Percentiles rank a stretch among this genome's conserved stretches.
Conservation (phyloP, 1,284 basidiomycete genomes). For the Apiotrichum montevideense region DNA sequence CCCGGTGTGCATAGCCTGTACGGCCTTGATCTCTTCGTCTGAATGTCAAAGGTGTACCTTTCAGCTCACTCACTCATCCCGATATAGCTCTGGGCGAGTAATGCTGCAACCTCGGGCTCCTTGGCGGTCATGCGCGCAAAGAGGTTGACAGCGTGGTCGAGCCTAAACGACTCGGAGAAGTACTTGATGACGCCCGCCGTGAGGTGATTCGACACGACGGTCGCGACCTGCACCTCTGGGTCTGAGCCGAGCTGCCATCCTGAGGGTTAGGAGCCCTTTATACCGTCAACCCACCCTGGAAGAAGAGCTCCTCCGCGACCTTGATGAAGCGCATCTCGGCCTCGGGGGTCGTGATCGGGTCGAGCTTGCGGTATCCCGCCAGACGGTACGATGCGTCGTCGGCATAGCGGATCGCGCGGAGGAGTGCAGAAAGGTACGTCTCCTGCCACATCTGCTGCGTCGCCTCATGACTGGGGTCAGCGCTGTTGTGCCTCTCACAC, state of each 20-base stretch:
- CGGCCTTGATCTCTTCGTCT: constrained; percentile 98
- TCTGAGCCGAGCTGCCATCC: constrained; percentile 98
- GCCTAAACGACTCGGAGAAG: constrained; percentile 86
- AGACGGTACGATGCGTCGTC: constrained; percentile 89
- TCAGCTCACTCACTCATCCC: constrained; percentile 77
- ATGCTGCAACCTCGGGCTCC: constrained; percentile 83
- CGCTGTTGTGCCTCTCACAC: constrained; percentile 25
- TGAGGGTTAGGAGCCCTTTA: constrained; percentile 40
- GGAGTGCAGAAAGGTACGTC: constrained; percentile 86
- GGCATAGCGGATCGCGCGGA: constrained; percentile 88
- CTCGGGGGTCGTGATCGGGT: constrained; percentile 86
- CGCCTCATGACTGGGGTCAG: constrained; percentile 67
- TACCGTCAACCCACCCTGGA: constrained; percentile 65
- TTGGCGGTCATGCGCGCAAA: constrained; percentile 82
- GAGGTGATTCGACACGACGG: constrained; percentile 93
- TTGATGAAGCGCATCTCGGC: constrained; percentile 85
- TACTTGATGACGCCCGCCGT: constrained; percentile 94
- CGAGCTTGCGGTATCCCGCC: constrained; percentile 90
- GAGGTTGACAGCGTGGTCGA: constrained; percentile 82
- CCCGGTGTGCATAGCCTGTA: constrained; percentile 83
- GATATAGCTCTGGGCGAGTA: constrained; percentile 85
- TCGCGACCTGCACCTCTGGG: constrained; percentile 97
- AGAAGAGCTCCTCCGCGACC: constrained; percentile 82
- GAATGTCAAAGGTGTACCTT: not conserved
- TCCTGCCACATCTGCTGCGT: constrained; percentile 94